Evolutionary conservation across 306 rosid species (phyloP).

Genomic region (Delonix regia): DNA sequence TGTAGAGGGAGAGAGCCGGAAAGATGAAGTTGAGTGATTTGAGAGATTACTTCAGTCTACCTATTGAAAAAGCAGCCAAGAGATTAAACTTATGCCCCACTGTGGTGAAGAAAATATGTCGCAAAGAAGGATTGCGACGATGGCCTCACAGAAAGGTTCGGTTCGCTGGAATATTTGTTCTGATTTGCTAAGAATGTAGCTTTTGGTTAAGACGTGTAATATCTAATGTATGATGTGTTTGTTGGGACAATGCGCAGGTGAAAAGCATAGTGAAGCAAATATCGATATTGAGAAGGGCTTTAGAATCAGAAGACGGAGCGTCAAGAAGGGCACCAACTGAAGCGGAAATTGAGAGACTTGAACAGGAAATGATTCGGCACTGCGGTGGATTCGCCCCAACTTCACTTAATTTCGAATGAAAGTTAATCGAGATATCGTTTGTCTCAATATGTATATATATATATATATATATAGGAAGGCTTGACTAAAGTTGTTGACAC

Average conservation of each 20-base stretch:
- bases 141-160: slow-evolving; percentile 78
- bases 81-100: slow-evolving; percentile 58
- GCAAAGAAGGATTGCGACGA: slow-evolving; percentile 50
- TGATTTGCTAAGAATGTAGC: not conserved
- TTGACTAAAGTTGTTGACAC: not conserved
- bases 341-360: slow-evolving; percentile 58
- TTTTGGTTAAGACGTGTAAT: not conserved
- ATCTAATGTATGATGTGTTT: not conserved
- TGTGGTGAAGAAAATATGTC: slow-evolving; percentile 72
- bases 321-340: slow-evolving; percentile 43
- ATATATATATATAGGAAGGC: not conserved
- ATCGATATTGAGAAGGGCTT: slow-evolving; percentile 20
- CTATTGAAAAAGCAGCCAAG: slow-evolving; percentile 60
- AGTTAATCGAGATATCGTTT: not conserved
- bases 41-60: slow-evolving; percentile 50
- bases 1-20: slow-evolving; percentile 66
- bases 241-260: slow-evolving; percentile 37
- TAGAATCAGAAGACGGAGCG: slow-evolving; percentile 31
- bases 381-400: slow-evolving; percentile 52
- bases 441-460: not conserved
- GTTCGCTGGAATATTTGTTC: not conserved
- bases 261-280: slow-evolving; percentile 53
- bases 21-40: slow-evolving; percentile 56
- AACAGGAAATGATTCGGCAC: slow-evolving; percentile 34
- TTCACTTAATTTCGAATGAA: not conserved